These are phyloP conservation scores for Poterioochromonas sp. DNA, from an alignment of 352 stramenopile species.

Conservation along the genomic window DNA sequence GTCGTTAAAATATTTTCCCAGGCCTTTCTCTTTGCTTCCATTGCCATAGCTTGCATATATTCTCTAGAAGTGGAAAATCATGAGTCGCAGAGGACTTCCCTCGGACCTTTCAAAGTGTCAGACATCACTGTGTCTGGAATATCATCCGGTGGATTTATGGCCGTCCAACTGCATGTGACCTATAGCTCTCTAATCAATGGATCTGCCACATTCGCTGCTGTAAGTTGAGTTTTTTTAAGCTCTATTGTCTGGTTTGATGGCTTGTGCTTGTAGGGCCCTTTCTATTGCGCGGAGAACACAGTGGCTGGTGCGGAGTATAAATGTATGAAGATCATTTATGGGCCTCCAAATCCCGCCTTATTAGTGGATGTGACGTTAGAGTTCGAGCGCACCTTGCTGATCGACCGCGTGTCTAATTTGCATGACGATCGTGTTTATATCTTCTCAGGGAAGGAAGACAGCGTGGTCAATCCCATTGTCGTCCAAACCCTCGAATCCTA, in stretches of 20 bases:
- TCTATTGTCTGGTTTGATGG: not conserved
- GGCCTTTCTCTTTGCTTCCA: not conserved
- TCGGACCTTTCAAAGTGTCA: not conserved
- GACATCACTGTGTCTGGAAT: not conserved
- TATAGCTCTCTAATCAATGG: not conserved
- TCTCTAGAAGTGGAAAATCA: too few relatives aligned
- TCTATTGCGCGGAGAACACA: not conserved
- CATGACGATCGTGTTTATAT: conserved; percentile 12
- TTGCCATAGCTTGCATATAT: not conserved
- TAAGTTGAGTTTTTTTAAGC: not conserved
- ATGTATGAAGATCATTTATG: not conserved
- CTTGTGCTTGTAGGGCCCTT: not conserved
- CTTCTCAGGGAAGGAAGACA: not conserved
- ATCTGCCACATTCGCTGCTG: not conserved
- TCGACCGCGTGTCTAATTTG: not conserved
- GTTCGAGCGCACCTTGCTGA: not conserved
- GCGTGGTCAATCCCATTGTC: not conserved
- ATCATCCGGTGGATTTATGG: conserved; percentile 9
- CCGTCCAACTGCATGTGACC: not conserved
- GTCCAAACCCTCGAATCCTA: not conserved
- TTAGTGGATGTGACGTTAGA: not conserved
- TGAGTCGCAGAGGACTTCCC: not conserved
- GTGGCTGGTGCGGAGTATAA: not conserved
- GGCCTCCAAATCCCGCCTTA: not conserved
- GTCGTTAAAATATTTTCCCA: not conserved